Percentiles rank a stretch among this genome's conserved stretches.
Conservation (phyloP, 176 grass and related monocot genomes). For the Cocos nucifera region DNA sequence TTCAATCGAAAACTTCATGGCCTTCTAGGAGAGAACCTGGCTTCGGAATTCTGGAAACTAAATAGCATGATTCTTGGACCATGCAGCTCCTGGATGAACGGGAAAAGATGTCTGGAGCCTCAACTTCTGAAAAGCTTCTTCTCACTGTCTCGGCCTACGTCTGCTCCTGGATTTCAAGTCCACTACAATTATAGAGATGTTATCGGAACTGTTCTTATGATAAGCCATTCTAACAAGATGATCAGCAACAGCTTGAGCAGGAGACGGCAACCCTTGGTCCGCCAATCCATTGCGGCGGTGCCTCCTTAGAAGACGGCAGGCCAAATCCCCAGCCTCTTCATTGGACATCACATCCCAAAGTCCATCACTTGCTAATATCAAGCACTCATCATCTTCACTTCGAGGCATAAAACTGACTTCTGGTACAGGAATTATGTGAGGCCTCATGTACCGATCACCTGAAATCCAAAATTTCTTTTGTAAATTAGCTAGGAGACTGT, state of each 20-base stretch:
- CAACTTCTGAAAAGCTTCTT: background rate
- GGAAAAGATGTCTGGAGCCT: too few species aligned
- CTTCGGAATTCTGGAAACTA: too few species aligned
- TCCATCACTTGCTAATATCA: slow-evolving; percentile 23
- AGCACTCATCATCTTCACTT: slow-evolving; percentile 20
- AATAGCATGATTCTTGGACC: background rate
- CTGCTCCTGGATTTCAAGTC: slow-evolving; percentile 35
- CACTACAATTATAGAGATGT: slow-evolving; percentile 39
- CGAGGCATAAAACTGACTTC: slow-evolving; percentile 23
- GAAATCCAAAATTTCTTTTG: background rate
- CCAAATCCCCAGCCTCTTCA: slow-evolving; percentile 17
- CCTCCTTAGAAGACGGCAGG: slow-evolving; percentile 27
- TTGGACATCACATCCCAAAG: slow-evolving; percentile 23
- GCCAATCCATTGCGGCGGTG: slow-evolving; percentile 24
- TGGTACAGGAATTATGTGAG: slow-evolving; percentile 23
- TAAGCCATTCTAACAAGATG: slow-evolving; percentile 25
- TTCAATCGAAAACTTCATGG: too few species aligned
- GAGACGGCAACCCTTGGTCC: slow-evolving; percentile 8
- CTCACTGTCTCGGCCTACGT: slow-evolving; percentile 23
- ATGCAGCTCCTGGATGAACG: background rate
- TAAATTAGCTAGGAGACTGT: background rate
- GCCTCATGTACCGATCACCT: slow-evolving; percentile 26
- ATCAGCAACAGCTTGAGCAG: slow-evolving; percentile 35
- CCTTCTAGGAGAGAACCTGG: too few species aligned
- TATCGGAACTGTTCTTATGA: slow-evolving; percentile 39